These are phyloP conservation scores for Pyricularia grisea DNA, from an alignment of 2,329 filamentous ascomycete species.

Conservation along the genomic window DNA sequence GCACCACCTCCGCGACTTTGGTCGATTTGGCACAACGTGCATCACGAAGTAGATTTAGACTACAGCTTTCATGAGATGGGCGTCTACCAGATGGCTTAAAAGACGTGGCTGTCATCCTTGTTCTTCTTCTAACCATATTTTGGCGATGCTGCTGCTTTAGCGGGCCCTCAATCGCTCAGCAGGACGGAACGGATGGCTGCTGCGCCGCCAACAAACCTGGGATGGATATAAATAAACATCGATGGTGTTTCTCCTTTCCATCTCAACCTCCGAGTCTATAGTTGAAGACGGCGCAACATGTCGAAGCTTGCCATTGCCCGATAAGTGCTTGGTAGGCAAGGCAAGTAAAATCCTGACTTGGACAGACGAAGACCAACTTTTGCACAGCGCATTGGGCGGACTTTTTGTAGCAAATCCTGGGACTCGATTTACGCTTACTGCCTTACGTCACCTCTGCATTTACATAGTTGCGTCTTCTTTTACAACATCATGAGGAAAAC, in stretches of 20 bases:
- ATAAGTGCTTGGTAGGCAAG: not conserved
- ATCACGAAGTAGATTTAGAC: not conserved
- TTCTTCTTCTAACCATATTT: too few relatives aligned
- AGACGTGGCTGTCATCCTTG: too few relatives aligned
- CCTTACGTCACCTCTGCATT: too few relatives aligned
- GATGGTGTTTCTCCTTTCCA: not conserved
- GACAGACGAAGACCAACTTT: not conserved
- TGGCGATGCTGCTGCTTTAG: too few relatives aligned
- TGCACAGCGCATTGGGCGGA: not conserved
- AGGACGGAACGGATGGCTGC: not conserved
- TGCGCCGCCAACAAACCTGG: not conserved
- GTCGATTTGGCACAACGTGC: not conserved
- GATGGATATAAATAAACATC: not conserved
- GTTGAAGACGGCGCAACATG: not conserved
- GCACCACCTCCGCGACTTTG: not conserved
- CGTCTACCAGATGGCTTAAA: not conserved
- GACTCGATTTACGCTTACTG: too few relatives aligned
- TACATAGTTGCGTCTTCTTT: too few relatives aligned
- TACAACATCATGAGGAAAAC: too few relatives aligned
- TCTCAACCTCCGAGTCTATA: not conserved
- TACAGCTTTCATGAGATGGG: not conserved
- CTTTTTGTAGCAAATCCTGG: too few relatives aligned
- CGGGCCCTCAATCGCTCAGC: too few relatives aligned
- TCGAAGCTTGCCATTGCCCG: not conserved
- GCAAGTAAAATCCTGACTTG: not conserved